These are phyloP conservation scores for Grosmannia penicillata DNA, from an alignment of 2,329 filamentous ascomycete species.

Conservation along the genomic window DNA sequence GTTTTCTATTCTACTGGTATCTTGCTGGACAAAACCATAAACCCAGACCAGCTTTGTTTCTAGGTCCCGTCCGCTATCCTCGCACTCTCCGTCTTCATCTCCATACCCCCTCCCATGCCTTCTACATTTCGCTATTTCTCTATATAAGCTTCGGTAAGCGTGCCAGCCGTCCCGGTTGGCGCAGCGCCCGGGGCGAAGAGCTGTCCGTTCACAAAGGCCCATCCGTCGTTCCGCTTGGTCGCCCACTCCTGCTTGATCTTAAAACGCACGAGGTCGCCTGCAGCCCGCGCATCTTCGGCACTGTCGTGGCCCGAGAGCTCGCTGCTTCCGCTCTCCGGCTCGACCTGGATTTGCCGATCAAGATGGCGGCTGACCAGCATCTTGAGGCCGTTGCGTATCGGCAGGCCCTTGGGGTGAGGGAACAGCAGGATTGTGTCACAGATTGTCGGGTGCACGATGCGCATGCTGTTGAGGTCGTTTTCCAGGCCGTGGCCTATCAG, in stretches of 20 bases:
- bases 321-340: conserved; percentile 22
- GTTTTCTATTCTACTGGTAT: no score
- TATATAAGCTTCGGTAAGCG: conserved; percentile 21
- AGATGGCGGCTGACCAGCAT: conserved; percentile 56
- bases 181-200: conserved; percentile 22
- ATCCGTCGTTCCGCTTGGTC: conserved; percentile 49
- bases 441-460: conserved; percentile 12
- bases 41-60: no score
- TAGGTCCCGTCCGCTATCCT: no score
- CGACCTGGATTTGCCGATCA: conserved; percentile 64
- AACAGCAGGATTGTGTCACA: conserved; percentile 36
- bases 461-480: conserved; percentile 70
- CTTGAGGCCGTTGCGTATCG: conserved; percentile 65
- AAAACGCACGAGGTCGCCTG: conserved; percentile 68
- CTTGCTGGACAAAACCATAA: no score
- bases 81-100: not conserved
- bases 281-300: conserved; percentile 76
- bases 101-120: not conserved
- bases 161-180: conserved; percentile 9
- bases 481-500: conserved; percentile 89
- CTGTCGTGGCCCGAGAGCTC: conserved; percentile 65
- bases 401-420: conserved; percentile 63
- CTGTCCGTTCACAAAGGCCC: conserved; percentile 39
- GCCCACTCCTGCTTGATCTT: conserved; percentile 60
- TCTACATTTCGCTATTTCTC: not conserved